Percentiles rank a stretch among this genome's conserved stretches.
Evolutionary conservation across 2,329 filamentous ascomycete species (phyloP).

Genomic region (Neurospora crassa): DNA sequence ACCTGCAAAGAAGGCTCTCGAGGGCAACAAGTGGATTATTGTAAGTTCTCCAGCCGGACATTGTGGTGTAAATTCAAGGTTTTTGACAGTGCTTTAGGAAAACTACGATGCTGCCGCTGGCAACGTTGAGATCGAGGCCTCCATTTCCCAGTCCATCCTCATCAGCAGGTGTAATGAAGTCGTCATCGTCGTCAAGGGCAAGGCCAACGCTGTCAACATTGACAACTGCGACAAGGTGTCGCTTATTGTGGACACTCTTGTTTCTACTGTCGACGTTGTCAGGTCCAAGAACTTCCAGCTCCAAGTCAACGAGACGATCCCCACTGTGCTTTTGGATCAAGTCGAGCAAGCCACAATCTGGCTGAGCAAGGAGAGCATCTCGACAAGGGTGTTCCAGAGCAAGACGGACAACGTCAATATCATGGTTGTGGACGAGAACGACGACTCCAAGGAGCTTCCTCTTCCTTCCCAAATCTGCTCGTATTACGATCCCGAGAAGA

Average conservation of each 20-base stretch:
- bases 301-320: slow-evolving; percentile 79
- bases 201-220: slow-evolving; percentile 92
- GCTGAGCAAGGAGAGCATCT: slow-evolving; percentile 67
- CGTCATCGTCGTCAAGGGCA: slow-evolving; percentile 80
- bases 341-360: slow-evolving; percentile 86
- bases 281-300: slow-evolving; percentile 91
- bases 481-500: slow-evolving; percentile 58
- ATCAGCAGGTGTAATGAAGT: slow-evolving; percentile 88
- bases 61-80: not conserved
- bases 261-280: slow-evolving; percentile 88
- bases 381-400: slow-evolving; percentile 78
- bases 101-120: slow-evolving; percentile 72
- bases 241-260: slow-evolving; percentile 78
- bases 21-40: slow-evolving; percentile 90
- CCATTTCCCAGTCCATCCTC: slow-evolving; percentile 78
- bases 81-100: slow-evolving; percentile 43
- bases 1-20: slow-evolving; percentile 66
- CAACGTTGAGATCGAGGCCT: slow-evolving; percentile 72
- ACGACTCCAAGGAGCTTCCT: slow-evolving; percentile 79
- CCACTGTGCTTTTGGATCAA: slow-evolving; percentile 85
- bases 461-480: slow-evolving; percentile 85
- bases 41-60: slow-evolving; percentile 32
- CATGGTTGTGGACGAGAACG: slow-evolving; percentile 63
- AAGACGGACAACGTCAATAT: slow-evolving; percentile 85
- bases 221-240: slow-evolving; percentile 83